Evolutionary conservation across 331 rosid genomes (phyloP).

Genomic region (Rosa hybrid): DNA sequence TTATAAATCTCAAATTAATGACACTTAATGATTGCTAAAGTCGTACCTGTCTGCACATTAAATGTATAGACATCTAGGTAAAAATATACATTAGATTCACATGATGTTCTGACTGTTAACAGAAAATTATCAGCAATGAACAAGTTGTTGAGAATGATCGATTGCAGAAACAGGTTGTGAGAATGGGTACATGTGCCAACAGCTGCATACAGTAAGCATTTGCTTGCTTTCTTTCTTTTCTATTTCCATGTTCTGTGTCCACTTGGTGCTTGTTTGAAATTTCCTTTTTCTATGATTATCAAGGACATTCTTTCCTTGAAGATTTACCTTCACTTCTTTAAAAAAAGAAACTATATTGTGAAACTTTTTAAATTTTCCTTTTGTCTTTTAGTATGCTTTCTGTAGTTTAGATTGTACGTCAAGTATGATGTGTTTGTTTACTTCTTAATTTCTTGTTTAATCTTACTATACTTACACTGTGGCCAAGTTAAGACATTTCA

Average conservation of each 20-base stretch:
- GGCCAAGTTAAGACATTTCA: background rate
- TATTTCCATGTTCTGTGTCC: background rate
- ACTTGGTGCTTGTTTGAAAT: background rate
- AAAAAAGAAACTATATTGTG: too few relatives aligned
- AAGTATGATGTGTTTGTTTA: background rate
- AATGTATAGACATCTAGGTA: too few relatives aligned
- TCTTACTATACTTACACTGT: background rate
- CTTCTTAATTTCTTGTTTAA: background rate
- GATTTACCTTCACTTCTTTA: background rate
- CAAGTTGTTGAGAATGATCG: too few relatives aligned
- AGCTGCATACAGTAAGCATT: constrained; percentile 73
- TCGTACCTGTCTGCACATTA: too few relatives aligned
- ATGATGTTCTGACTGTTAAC: too few relatives aligned
- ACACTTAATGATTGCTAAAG: too few relatives aligned
- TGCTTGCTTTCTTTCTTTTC: background rate
- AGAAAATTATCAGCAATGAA: constrained; percentile 51
- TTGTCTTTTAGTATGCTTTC: background rate
- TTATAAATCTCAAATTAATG: too few relatives aligned
- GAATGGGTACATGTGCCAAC: constrained; percentile 94
- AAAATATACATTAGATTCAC: too few relatives aligned
- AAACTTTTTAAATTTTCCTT: background rate
- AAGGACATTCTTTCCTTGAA: background rate
- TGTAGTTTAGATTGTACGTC: background rate
- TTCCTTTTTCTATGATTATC: background rate
- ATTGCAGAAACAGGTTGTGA: constrained; percentile 32